Conservation (phyloP, 108 stramenopile genomes). For the Cyclotella choctawhatcheeana region DNA sequence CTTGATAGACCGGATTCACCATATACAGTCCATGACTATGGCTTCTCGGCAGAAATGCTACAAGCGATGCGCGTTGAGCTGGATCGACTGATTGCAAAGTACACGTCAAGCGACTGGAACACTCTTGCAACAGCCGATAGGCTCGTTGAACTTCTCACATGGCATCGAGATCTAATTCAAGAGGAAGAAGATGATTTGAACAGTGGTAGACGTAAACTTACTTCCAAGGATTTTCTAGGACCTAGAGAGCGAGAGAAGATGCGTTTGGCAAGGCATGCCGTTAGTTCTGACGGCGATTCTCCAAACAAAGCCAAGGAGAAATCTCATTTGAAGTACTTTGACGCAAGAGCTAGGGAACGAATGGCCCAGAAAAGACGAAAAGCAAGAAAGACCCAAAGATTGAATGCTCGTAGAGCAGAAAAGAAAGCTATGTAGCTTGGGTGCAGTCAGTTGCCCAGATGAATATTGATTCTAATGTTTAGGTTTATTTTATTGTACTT, state of each 20-base stretch:
- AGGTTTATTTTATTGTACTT: not conserved
- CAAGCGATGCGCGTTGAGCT: constrained; percentile 36
- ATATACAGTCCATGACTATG: not conserved
- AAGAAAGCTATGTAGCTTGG: not conserved
- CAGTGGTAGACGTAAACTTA: constrained; percentile 24
- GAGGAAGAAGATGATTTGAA: constrained; percentile 32
- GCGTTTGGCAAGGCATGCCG: not conserved
- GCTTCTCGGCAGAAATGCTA: constrained; percentile 14
- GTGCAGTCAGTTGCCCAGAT: not conserved
- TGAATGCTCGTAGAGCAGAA: not conserved
- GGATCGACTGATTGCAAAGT: constrained; percentile 38
- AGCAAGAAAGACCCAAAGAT: not conserved
- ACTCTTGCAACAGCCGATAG: constrained; percentile 34
- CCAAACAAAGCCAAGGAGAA: not conserved
- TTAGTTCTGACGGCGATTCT: not conserved
- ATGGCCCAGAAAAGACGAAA: not conserved
- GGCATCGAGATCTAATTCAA: constrained; percentile 29
- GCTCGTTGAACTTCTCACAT: constrained; percentile 27
- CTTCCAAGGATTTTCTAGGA: constrained; percentile 18
- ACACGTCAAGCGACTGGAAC: constrained; percentile 33
- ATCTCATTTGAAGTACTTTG: constrained; percentile 4
- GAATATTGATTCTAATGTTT: not conserved
- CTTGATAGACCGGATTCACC: constrained; percentile 14
- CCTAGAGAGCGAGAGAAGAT: constrained; percentile 26
- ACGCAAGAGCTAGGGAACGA: constrained; percentile 3